Evolutionary conservation across 345 rosid species (phyloP), one percentile per base, ranked within the genome.

Genomic region (Excoecaria cochinchinensis): DNA sequence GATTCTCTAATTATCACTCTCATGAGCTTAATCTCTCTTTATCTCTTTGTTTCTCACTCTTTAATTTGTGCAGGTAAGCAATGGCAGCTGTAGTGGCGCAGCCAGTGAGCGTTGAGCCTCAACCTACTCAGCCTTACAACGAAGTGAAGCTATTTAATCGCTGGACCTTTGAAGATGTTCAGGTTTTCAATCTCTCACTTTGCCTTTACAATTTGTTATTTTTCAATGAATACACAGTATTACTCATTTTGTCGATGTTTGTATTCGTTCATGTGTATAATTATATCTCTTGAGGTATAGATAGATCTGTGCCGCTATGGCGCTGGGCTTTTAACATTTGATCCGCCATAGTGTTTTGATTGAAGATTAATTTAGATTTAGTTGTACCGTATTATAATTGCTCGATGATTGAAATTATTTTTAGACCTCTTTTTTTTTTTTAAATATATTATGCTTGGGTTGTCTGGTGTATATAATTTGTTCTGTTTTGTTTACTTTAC

Each of bases 61-160:
- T 10, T 10, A 22, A 5, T 52, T 52, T 52, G 7, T 16, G 8
- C 25, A 76, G 78, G 71, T 71, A 51, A 73, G 46, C 73, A 25
- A 73, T 73, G 77, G 77, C 81, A 15, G 55, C 40, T 31, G 52
- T 19, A 7, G 48, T 31, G 8, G 72, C 51, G 0, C 36, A 15
- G 12, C 59, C 52, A 2, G 67, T 36, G 15, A 48, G 38, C 5
- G 22, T 16, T 7, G 44, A 16, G 12, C 9, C 48, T 12, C 76
- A 72, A 3, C 60, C 72, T 16, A 25, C 17, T 11, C 72, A 62
- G 55, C 75, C 74, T 42, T 44, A 51, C 50, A 40, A 21, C 8
- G 92, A 88, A 19, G 91, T 90, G 69, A 95, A 92, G 88, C 94
- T 92, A 76, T 95, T 92, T 87, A 88, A 89, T 59, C 90, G 92